Percentiles rank a stretch among this genome's conserved stretches.
These are phyloP conservation scores for Strobilomyces dryophilus DNA, from an alignment of 768 basidiomycete genomes.

Conservation along the genomic window DNA sequence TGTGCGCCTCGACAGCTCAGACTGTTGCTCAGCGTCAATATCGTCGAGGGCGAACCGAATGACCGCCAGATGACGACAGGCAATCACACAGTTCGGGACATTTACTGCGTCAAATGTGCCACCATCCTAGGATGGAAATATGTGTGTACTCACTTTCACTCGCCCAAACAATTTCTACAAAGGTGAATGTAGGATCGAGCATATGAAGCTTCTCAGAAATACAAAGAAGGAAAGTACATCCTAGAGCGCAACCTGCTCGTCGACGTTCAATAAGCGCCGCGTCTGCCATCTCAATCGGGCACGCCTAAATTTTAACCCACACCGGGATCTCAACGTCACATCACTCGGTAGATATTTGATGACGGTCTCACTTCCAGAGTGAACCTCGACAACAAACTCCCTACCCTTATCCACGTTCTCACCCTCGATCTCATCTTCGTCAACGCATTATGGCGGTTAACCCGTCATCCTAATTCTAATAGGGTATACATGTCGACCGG, in stretches of 20 bases:
- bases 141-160: slow-evolving; percentile 37
- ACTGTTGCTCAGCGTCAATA: slow-evolving; percentile 67
- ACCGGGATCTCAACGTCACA: slow-evolving; percentile 8
- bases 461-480: slow-evolving; percentile 23
- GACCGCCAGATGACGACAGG: slow-evolving; percentile 98
- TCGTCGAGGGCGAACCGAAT: slow-evolving; percentile 82
- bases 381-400: slow-evolving; percentile 12
- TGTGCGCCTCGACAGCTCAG: slow-evolving; percentile 10
- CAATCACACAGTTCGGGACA: slow-evolving; percentile 92
- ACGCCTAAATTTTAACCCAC: neutral
- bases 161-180: neutral
- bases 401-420: slow-evolving; percentile 9
- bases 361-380: slow-evolving; percentile 15
- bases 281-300: slow-evolving; percentile 5
- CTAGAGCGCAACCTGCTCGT: slow-evolving; percentile 89
- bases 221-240: slow-evolving; percentile 98
- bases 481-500: slow-evolving; percentile 18
- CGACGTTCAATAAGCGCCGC: slow-evolving; percentile 65
- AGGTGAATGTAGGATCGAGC: slow-evolving; percentile 71
- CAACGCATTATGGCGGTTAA: slow-evolving; percentile 18
- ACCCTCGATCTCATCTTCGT: slow-evolving; percentile 15
- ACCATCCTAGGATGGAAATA: slow-evolving; percentile 97
- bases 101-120: slow-evolving; percentile 89
- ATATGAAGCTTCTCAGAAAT: slow-evolving; percentile 86
- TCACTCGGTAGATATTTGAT: neutral